Conservation (phyloP, 179 eudicot genomes). For the Actinidia chinensis region DNA sequence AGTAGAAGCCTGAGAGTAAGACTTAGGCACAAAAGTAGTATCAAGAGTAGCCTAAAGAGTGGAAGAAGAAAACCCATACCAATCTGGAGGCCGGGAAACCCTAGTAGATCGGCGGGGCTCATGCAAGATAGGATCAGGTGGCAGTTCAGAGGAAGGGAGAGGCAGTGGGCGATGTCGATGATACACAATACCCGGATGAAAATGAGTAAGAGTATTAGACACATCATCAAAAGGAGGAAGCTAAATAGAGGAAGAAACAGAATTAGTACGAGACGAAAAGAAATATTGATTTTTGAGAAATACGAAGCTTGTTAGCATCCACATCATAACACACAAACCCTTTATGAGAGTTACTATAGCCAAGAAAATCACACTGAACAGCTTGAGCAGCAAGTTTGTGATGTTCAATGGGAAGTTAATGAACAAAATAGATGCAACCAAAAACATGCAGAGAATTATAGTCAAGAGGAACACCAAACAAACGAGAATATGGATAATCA, state of each 20-base stretch:
- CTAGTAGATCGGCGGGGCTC: not conserved
- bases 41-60: not conserved
- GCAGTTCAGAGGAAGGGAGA: not conserved
- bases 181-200: not conserved
- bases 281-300: constrained; percentile 13
- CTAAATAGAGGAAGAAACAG: not conserved
- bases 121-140: not conserved
- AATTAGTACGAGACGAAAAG: not conserved
- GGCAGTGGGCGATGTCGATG: not conserved
- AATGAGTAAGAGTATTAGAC: not conserved
- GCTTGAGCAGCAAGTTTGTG: constrained; percentile 3
- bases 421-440: not conserved
- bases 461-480: not conserved
- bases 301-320: not conserved
- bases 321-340: constrained; percentile 14
- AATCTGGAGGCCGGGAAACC: not conserved
- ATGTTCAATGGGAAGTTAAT: not conserved
- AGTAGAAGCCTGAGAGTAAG: not conserved
- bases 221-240: not conserved
- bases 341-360: constrained; percentile 1
- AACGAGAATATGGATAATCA: constrained; percentile 13
- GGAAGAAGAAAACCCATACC: not conserved
- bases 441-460: not conserved
- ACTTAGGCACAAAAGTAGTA: not conserved
- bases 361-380: not conserved